Conservation (phyloP, 2,329 filamentous ascomycete genomes). For the Epichloe uncinata region DNA sequence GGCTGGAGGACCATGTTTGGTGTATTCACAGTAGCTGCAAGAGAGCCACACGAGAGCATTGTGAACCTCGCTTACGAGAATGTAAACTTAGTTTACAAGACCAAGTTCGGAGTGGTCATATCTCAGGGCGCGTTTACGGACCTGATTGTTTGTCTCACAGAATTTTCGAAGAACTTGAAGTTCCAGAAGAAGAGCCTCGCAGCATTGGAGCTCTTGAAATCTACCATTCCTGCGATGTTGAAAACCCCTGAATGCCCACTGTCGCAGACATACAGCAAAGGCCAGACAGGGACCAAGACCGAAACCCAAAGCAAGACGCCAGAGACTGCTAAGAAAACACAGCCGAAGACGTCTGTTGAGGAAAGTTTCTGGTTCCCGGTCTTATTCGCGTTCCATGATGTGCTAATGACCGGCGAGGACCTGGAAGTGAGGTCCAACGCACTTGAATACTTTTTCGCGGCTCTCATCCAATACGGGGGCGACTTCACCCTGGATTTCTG, state of each 20-base stretch:
- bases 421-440: slow-evolving; percentile 86
- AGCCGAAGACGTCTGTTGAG: slow-evolving; percentile 74
- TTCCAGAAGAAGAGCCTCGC: slow-evolving; percentile 98
- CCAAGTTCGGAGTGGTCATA: slow-evolving; percentile 89
- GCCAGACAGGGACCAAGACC: slow-evolving; percentile 18
- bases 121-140: slow-evolving; percentile 95
- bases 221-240: slow-evolving; percentile 87
- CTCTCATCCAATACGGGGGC: slow-evolving; percentile 76
- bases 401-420: slow-evolving; percentile 97
- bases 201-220: slow-evolving; percentile 88
- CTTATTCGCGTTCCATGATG: slow-evolving; percentile 95
- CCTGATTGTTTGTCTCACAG: slow-evolving; percentile 86
- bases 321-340: slow-evolving; percentile 37
- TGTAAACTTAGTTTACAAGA: slow-evolving; percentile 89
- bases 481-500: slow-evolving; percentile 92
- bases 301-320: slow-evolving; percentile 31
- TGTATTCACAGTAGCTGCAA: slow-evolving; percentile 89
- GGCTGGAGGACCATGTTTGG: slow-evolving; percentile 99
- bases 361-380: slow-evolving; percentile 99
- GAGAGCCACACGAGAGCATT: slow-evolving; percentile 90
- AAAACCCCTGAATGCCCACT: slow-evolving; percentile 90
- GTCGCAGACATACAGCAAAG: slow-evolving; percentile 45
- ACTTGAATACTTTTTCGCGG: slow-evolving; percentile 93
- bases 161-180: slow-evolving; percentile 98
- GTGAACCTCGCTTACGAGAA: slow-evolving; percentile 96